Conservation (phyloP, 176 grass and related monocot species). For the Guadua angustifolia region DNA sequence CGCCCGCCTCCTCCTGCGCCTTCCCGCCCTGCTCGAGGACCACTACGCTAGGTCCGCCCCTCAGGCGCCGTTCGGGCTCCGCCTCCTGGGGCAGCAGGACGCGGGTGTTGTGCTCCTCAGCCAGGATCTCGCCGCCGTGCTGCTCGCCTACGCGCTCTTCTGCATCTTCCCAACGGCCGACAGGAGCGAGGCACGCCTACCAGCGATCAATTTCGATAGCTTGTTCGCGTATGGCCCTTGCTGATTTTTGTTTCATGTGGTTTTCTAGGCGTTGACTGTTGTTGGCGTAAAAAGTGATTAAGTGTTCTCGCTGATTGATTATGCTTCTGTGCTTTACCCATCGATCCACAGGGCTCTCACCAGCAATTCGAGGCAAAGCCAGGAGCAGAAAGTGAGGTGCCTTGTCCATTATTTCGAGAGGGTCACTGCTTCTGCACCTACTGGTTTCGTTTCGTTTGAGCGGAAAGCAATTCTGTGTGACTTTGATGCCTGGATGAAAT, state of each 20-base stretch:
- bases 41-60: conserved; percentile 62
- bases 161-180: conserved; percentile 80
- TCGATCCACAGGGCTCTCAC: conserved; percentile 49
- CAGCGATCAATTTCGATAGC: conserved; percentile 74
- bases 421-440: conserved; percentile 53
- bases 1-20: conserved; percentile 65
- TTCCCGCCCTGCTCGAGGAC: conserved; percentile 71
- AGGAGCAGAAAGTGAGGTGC: conserved; percentile 86
- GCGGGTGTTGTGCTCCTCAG: conserved; percentile 59
- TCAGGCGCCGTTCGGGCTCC: conserved; percentile 52
- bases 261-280: background rate
- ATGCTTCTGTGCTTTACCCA: background rate
- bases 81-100: conserved; percentile 62
- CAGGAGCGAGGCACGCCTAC: conserved; percentile 55
- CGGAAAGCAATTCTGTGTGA: conserved; percentile 75
- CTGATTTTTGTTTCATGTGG: background rate
- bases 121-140: conserved; percentile 76
- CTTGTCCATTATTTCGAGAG: conserved; percentile 92
- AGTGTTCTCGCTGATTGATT: conserved; percentile 3
- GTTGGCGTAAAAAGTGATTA: background rate
- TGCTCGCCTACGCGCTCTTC: conserved; percentile 87
- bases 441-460: conserved; percentile 79
- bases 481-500: conserved; percentile 64
- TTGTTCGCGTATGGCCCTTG: conserved; percentile 68
- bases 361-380: conserved; percentile 54